Percentiles rank a stretch among this genome's conserved stretches.
Evolutionary conservation across 179 eudicot genomes (phyloP).

Genomic region (Nepenthes alata): DNA sequence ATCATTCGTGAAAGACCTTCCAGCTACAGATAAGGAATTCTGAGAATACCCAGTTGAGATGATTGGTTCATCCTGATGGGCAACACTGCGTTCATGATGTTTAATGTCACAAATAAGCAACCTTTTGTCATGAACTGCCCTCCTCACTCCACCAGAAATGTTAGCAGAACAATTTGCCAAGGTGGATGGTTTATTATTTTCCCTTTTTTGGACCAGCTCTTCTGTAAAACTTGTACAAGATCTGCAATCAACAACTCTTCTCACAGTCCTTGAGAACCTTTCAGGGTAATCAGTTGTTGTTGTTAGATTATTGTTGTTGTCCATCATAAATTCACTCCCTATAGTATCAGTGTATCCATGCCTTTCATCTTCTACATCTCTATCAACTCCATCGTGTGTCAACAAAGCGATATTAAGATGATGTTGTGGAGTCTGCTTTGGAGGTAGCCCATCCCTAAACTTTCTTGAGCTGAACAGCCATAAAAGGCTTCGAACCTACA

Average conservation of each 20-base stretch:
- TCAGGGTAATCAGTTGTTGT: background rate
- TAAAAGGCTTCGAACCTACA: constrained; percentile 10
- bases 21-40: background rate
- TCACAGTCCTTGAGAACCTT: background rate
- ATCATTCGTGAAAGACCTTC: background rate
- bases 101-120: background rate
- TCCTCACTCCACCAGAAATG: background rate
- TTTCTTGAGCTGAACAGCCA: constrained; percentile 7
- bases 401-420: background rate
- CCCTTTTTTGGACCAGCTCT: too few relatives aligned
- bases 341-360: background rate
- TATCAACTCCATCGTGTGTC: background rate
- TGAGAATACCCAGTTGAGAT: background rate
- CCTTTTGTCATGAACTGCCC: background rate
- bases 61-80: background rate
- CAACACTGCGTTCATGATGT: background rate
- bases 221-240: background rate
- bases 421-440: background rate
- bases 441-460: constrained; percentile 1
- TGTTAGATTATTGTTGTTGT: background rate
- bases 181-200: background rate
- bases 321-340: background rate
- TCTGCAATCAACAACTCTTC: background rate
- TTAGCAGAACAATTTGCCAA: background rate
- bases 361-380: background rate